A percentile compares a stretch with the other conserved stretches of the same genome.
Evolutionary conservation across 495 filamentous ascomycete species (phyloP).

Genomic region (Rhypophila decipiens): DNA sequence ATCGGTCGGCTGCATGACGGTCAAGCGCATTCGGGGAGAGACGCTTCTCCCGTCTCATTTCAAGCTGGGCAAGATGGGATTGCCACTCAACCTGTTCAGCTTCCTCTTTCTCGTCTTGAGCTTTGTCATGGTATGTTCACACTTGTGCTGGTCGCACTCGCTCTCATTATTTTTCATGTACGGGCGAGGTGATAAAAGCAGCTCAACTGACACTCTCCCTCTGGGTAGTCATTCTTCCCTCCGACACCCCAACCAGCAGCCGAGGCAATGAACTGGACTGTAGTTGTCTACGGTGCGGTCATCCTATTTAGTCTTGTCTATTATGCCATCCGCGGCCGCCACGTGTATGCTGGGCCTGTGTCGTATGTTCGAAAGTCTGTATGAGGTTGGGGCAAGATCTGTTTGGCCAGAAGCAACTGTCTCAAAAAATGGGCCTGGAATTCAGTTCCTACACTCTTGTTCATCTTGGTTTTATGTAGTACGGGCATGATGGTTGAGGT

Average conservation of each 20-base stretch:
- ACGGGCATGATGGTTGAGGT: too few relatives aligned
- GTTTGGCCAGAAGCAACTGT: too few relatives aligned
- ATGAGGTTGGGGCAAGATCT: too few relatives aligned
- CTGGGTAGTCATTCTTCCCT: constrained; percentile 5
- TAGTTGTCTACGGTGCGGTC: constrained; percentile 37
- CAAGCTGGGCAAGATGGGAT: constrained; percentile 43
- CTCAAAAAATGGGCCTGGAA: too few relatives aligned
- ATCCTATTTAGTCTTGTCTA: constrained; percentile 22
- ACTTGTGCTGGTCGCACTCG: background rate
- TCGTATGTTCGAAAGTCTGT: constrained; percentile 1
- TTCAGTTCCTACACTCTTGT: too few relatives aligned
- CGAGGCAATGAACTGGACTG: constrained; percentile 20
- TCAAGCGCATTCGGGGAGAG: constrained; percentile 34
- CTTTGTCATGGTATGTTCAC: constrained; percentile 38
- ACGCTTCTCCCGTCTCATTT: constrained; percentile 40
- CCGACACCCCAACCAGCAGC: constrained; percentile 1
- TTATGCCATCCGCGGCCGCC: constrained; percentile 9
- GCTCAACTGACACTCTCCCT: background rate
- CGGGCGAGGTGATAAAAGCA: background rate
- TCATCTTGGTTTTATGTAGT: too few relatives aligned
- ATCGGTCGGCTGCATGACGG: constrained; percentile 40
- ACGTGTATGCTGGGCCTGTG: background rate
- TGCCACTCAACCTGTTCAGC: constrained; percentile 40
- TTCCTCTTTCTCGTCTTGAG: constrained; percentile 38
- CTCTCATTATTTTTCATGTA: background rate